phyloP scores from a whole-genome alignment of 148 eudicot species.

The Pharnaceum exiguum region DNA sequence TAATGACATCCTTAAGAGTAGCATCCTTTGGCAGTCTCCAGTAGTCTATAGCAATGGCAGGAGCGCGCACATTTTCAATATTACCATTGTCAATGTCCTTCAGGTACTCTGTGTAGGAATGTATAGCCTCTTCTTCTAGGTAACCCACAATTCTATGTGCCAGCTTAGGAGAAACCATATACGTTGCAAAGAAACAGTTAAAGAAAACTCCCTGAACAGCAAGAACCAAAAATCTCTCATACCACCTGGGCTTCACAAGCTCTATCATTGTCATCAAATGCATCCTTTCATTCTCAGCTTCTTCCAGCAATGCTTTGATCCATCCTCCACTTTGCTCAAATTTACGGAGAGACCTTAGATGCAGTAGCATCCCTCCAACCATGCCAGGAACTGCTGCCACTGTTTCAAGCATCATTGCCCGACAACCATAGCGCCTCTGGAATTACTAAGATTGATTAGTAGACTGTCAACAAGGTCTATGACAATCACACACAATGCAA shows the following conservation, averaged over 20 bases:
- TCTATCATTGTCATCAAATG: constrained; percentile 94
- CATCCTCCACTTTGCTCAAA: constrained; percentile 92
- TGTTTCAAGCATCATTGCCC: constrained; percentile 97
- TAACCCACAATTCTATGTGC: constrained; percentile 93
- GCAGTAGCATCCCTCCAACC: constrained; percentile 86
- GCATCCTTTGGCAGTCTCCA: constrained; percentile 89
- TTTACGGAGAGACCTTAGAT: constrained; percentile 73
- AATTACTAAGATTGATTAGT: background rate
- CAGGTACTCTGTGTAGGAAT: constrained; percentile 78
- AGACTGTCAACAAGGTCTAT: background rate
- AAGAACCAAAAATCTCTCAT: constrained; percentile 73
- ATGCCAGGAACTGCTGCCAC: constrained; percentile 94
- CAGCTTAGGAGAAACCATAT: constrained; percentile 70
- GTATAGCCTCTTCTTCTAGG: constrained; percentile 90
- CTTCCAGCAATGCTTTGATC: constrained; percentile 90
- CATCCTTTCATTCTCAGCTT: constrained; percentile 97
- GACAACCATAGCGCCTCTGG: constrained; percentile 83
- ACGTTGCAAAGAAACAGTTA: constrained; percentile 64
- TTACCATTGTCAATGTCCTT: constrained; percentile 76
- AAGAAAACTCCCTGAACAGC: constrained; percentile 81
- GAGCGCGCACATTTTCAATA: constrained; percentile 76
- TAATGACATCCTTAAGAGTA: constrained; percentile 74
- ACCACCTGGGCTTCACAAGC: constrained; percentile 86
- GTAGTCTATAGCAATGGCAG: constrained; percentile 87
- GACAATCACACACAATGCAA: background rate